A percentile compares a stretch with the other conserved stretches of the same genome.
Conservation (phyloP, 805 yeast genomes). For the Candida quercuum region DNA sequence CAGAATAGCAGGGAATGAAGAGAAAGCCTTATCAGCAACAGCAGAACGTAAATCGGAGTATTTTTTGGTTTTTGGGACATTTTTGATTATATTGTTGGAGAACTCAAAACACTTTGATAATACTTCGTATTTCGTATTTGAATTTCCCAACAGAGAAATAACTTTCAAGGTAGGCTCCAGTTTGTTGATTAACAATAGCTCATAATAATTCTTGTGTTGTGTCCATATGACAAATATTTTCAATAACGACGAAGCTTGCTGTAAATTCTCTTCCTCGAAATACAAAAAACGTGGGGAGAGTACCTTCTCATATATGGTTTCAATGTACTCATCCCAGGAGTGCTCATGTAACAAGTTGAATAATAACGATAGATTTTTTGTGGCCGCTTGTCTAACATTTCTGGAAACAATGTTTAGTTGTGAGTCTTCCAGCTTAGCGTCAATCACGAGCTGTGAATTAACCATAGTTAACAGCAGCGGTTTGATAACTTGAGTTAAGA, state of each 20-base stretch:
- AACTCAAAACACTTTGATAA: constrained; percentile 50
- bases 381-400: constrained; percentile 59
- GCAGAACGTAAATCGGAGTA: constrained; percentile 46
- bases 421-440: constrained; percentile 13
- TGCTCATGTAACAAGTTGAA: constrained; percentile 49
- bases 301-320: constrained; percentile 45
- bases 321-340: constrained; percentile 52
- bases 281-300: constrained; percentile 58
- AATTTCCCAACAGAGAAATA: constrained; percentile 45
- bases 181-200: constrained; percentile 52
- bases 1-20: constrained; percentile 44
- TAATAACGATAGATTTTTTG: constrained; percentile 55
- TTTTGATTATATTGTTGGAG: constrained; percentile 39
- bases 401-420: constrained; percentile 36
- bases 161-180: constrained; percentile 50
- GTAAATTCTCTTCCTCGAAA: constrained; percentile 75
- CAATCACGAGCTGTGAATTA: constrained; percentile 42
- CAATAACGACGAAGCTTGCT: constrained; percentile 77
- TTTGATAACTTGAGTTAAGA: constrained; percentile 30
- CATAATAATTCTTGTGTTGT: constrained; percentile 36
- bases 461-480: constrained; percentile 39
- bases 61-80: constrained; percentile 35
- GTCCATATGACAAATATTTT: constrained; percentile 60
- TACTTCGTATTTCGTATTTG: constrained; percentile 64
- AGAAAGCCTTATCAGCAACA: constrained; percentile 52